Percentiles rank a stretch among this genome's conserved stretches.
Conservation (phyloP, 1,284 basidiomycete species). For the Ceratobasidium sp. region DNA sequence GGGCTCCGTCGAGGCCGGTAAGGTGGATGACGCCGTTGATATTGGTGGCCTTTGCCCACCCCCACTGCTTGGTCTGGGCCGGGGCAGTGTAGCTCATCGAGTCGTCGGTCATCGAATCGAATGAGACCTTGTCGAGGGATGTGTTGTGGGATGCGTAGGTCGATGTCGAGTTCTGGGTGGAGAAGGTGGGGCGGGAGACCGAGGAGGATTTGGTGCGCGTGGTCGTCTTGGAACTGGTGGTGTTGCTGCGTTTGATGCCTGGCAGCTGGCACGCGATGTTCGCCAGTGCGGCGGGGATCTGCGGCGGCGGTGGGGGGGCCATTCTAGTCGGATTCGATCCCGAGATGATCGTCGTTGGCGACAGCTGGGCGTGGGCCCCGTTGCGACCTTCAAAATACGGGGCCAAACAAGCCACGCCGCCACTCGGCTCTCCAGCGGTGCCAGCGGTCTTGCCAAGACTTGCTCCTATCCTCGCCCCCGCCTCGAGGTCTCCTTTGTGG, state of each 20-base stretch:
- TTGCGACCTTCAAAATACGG: too few relatives aligned
- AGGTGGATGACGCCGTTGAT: conserved; percentile 8
- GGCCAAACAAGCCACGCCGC: too few relatives aligned
- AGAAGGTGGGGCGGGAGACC: background rate
- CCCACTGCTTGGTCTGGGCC: conserved; percentile 5
- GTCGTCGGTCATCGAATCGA: background rate
- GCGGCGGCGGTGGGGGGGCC: conserved; percentile 18
- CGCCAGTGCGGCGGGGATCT: conserved; percentile 6
- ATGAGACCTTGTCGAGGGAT: conserved; percentile 10
- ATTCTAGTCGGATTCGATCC: background rate
- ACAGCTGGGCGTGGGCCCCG: background rate
- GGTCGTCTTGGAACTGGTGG: conserved; percentile 16
- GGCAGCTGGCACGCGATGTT: conserved; percentile 28
- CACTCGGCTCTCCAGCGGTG: too few relatives aligned
- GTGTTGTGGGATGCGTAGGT: conserved; percentile 7
- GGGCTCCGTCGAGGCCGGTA: conserved; percentile 8
- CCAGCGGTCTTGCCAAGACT: too few relatives aligned
- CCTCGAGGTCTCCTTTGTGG: too few relatives aligned
- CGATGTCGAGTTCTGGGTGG: background rate
- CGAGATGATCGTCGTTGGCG: conserved; percentile 13
- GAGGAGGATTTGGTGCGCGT: conserved; percentile 1
- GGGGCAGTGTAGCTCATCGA: conserved; percentile 26
- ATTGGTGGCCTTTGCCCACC: conserved; percentile 25
- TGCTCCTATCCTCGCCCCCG: too few relatives aligned
- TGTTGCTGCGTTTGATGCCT: conserved; percentile 27